Evolutionary conservation across 2,329 filamentous ascomycete genomes (phyloP).

Genomic region (Camptophora hylomeconis): DNA sequence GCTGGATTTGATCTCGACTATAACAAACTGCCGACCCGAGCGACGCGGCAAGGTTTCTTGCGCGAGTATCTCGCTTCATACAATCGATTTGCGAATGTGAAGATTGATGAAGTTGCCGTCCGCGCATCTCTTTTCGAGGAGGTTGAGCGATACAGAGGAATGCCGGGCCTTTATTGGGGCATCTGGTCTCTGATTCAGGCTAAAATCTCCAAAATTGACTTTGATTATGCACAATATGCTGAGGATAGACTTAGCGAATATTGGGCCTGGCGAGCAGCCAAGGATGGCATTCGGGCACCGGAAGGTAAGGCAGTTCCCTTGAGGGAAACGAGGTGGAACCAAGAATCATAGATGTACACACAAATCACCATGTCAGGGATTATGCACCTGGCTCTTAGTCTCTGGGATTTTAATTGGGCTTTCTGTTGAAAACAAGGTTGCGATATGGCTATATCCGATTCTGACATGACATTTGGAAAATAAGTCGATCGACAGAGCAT

Average conservation of each 20-base stretch:
- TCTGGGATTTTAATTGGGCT: no score
- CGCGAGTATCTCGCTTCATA: conserved; percentile 71
- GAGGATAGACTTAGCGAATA: conserved; percentile 80
- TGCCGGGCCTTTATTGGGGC: conserved; percentile 80
- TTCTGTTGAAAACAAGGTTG: no score
- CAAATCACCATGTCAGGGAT: no score
- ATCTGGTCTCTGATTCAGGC: conserved; percentile 95
- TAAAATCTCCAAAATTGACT: conserved; percentile 87
- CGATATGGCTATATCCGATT: no score
- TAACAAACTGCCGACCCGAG: conserved; percentile 62
- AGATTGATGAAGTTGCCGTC: conserved; percentile 41
- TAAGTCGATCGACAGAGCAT: no score
- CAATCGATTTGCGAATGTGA: conserved; percentile 38
- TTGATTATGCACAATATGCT: conserved; percentile 88
- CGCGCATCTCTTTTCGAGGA: conserved; percentile 59
- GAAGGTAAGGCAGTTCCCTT: conserved; percentile 51
- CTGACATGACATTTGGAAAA: no score
- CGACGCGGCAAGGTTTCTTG: conserved; percentile 68
- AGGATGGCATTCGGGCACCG: conserved; percentile 45
- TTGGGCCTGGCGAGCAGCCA: conserved; percentile 72
- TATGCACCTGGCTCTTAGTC: no score
- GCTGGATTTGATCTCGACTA: conserved; percentile 93
- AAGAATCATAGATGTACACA: conserved; percentile 30
- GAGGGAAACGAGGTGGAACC: conserved; percentile 69
- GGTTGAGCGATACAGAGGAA: conserved; percentile 74